Base-by-base conservation (phyloP, 2,329 filamentous ascomycete genomes). In the Raffaelea deltoideospora region DNA sequence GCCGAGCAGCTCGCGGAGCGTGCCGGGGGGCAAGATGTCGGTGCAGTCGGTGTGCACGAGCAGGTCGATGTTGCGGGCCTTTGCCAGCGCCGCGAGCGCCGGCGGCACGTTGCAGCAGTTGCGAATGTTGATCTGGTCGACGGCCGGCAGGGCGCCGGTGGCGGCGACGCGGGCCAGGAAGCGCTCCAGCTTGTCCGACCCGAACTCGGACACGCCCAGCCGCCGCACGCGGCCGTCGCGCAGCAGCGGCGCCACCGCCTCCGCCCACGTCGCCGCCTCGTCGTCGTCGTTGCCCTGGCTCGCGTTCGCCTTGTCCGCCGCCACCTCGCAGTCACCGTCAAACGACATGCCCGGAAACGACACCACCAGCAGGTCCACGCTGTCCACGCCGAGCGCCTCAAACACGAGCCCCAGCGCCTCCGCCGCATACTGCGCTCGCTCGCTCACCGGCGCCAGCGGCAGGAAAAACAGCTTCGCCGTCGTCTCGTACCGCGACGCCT, bases 81-180 rank as follows among this genome's bases (percentile, higher is more conserved):
- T 87, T n/a, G 88, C 88, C 48, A 92, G 78, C 49, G 80, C 61
- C 41, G 86, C 76, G 43, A 98, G 67, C 11, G 85, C 79, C 49
- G 86, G 87, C 9, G 90, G 90, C 31, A 96, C 90, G 33, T 86
- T 88, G 59, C 90, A 98, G 64, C 88, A 96, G 58, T 96, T 84
- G 48, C 83, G 78, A 35, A 94, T 73, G 54, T 96, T 96, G 65
- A 98, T 93, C 66, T 98, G 90, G 57, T 96, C 77, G 29, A 96
- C 88, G 17, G 73, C 71, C 1, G 90, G 90, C 46, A 72, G 72
- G 41, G 93, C 65, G 29, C 64, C 65, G 18, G 18, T 5, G 10
- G 26, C 26, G 10, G 26, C 10, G n/a, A 83, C 79, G 42, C 73
- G 65, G 30, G 73, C 65, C 20, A 96, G 63, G 49, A 98, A 87